Evolutionary conservation across 441 rosid species (phyloP), one percentile per base, ranked within the genome.

Genomic region (Cnidoscolus chayamansa): DNA sequence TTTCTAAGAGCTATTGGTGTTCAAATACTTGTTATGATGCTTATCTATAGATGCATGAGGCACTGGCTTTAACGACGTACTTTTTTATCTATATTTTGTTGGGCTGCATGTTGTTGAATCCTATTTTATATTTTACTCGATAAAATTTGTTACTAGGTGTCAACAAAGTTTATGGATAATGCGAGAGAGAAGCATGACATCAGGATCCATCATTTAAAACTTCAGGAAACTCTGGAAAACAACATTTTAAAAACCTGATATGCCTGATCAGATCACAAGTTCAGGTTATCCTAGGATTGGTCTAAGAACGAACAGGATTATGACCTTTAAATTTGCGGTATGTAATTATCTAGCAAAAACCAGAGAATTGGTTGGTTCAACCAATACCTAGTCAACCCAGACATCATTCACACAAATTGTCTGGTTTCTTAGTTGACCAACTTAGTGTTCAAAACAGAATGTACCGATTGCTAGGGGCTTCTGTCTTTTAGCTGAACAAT

Each of bases 1-100:
- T 55, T 67, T 68, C n/a, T 68, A 10, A 6, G 45, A 62, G 65
- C 16, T n/a, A 15, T 12, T 25, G 65, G 17, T 37, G 25, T 62
- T 62, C 13, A 37, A 19, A 43, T 62, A n/a, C 10, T 20, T 62
- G 10, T 62, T 7, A 9, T 37, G 30, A 37, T 62, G 55, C 20
- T 1, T 7, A 25, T 48, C 37, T 20, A 32, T 65, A 25, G 68
- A 47, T 48, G 37, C 16, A 16, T 2, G 35, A 49, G 54, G 69
- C 69, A 13, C 17, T 48, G 35, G 43, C 13, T 47, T 65, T 49
- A 10, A 49, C 49, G 57, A 12, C 10, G 10, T 10, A 48, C 4
- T 56, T 56, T 9, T 1, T 56, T 32, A 1, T 56, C 25, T 2
- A 9, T 56, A 20, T 8, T 20, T 2, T 19, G 13, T 7, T 56